Evolutionary conservation across 2,329 filamentous ascomycete genomes (phyloP), one percentile per base, ranked within the genome.

Genomic region (Fusarium liriodendri): DNA sequence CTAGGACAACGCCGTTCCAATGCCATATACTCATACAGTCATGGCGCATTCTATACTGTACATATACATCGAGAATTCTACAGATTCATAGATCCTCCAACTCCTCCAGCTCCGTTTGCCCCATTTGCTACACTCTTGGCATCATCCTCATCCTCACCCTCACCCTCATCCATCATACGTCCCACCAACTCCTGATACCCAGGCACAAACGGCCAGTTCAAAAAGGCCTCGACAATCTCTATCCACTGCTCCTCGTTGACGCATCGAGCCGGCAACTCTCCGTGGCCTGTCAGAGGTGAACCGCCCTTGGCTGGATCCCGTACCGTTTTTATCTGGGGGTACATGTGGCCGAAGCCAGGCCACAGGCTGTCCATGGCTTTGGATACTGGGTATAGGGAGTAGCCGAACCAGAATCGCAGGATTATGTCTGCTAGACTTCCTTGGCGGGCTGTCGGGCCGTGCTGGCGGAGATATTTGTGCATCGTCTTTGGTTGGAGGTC

Each of bases 141-240:
- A 4, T 80, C 79, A 3, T 82, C 82, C 0, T 79, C 79, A 0
- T 40, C 73, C 3, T 78, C 73, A 1, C 73, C 38, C 1, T 77
- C 75, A 5, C 33, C 35, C 6, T 82, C 82, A 9, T 83, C 82
- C n/a, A 78, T 67, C 67, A 81, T 71, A 29, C 87, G 82, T 6
- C 82, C 82, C n/a, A 90, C 80, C 62, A 90, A 80, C 67, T 89
- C 83, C 7, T 80, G 52, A 70, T 87, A 88, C 3, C 78, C 74
- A 1, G 90, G 90, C 4, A 82, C 81, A 73, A 93, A 93, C 0
- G 91, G 91, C 92, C 92, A 94, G 60, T 87, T 83, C 80, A 89
- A 85, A 86, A 90, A 94, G 0, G 87, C 87, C 72, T 88, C 84
- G 6, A 91, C 70, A 18, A 94, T 81, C 69, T 92, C 89, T 20